Conservation (phyloP, 2,329 filamentous ascomycete genomes). For the Aspergillus luchuensis region DNA sequence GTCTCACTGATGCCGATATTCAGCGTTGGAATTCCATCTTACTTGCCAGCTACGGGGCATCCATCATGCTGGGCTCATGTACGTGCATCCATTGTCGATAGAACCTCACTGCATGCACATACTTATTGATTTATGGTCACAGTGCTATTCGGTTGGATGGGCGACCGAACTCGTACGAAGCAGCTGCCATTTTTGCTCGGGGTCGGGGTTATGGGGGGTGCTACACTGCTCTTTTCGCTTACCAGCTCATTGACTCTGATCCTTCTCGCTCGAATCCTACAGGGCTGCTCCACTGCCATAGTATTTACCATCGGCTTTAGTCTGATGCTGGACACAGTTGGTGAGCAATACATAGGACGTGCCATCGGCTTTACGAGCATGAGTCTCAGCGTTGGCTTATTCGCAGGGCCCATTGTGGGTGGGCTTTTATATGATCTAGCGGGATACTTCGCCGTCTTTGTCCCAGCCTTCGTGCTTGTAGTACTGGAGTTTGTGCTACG, state of each 20-base stretch:
- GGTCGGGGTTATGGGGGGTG: slow-evolving; percentile 21
- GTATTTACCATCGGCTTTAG: slow-evolving; percentile 72
- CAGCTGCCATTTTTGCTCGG: slow-evolving; percentile 13
- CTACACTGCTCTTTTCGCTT: slow-evolving; percentile 50
- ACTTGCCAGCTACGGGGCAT: not conserved
- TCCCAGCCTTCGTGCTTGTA: not conserved
- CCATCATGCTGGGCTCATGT: not conserved
- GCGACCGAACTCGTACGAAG: slow-evolving; percentile 3
- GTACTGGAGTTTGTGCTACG: not conserved
- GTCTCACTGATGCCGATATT: not conserved
- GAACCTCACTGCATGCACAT: not conserved
- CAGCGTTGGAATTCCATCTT: not conserved
- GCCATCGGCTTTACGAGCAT: slow-evolving; percentile 59
- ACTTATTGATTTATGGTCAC: not conserved
- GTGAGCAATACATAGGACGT: slow-evolving; percentile 12
- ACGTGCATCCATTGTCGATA: not conserved
- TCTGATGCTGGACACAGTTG: slow-evolving; percentile 59
- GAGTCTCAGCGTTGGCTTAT: slow-evolving; percentile 62
- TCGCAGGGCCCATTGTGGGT: slow-evolving; percentile 66
- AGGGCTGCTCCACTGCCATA: slow-evolving; percentile 61
- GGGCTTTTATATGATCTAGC: slow-evolving; percentile 39
- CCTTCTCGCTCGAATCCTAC: not conserved
- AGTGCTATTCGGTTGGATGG: slow-evolving; percentile 15
- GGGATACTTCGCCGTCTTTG: not conserved
- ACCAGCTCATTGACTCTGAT: not conserved